These are phyloP conservation scores for Claviceps pusilla DNA, from an alignment of 2,329 filamentous ascomycete species.

Conservation along the genomic window DNA sequence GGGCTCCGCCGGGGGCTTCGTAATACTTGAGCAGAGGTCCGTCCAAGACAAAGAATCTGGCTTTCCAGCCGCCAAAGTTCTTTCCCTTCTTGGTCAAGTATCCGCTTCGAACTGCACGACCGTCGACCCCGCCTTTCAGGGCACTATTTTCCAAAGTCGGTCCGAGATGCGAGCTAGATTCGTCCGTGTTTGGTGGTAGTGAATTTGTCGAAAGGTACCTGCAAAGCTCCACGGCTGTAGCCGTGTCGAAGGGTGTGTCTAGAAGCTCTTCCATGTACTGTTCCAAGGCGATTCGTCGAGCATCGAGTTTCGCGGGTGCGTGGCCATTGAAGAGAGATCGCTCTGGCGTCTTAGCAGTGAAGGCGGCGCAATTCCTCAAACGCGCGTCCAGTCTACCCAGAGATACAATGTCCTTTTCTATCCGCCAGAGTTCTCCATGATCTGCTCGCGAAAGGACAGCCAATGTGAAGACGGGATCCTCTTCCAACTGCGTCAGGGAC, in stretches of 20 bases:
- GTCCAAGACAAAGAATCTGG: constrained; percentile 48
- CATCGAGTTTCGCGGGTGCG: constrained; percentile 84
- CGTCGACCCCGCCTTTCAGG: constrained; percentile 39
- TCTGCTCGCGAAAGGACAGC: constrained; percentile 69
- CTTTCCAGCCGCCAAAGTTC: constrained; percentile 98
- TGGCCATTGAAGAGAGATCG: constrained; percentile 79
- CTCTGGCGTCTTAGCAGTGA: constrained; percentile 68
- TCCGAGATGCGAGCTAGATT: constrained; percentile 23
- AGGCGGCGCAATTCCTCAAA: constrained; percentile 57
- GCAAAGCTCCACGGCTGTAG: constrained; percentile 67
- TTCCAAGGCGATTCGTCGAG: constrained; percentile 65
- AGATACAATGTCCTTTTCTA: constrained; percentile 80
- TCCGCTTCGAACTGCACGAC: constrained; percentile 61
- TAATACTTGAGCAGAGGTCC: constrained; percentile 65
- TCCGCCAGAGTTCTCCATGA: constrained; percentile 70
- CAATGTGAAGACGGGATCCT: constrained; percentile 87
- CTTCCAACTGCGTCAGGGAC: constrained; percentile 64
- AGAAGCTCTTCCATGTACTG: constrained; percentile 74
- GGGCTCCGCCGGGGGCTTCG: constrained; percentile 76
- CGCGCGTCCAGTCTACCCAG: constrained; percentile 70
- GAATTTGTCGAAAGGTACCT: constrained; percentile 63
- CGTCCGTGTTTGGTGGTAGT: constrained; percentile 46
- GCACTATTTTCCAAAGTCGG: constrained; percentile 14
- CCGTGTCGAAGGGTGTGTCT: constrained; percentile 65
- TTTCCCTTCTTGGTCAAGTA: constrained; percentile 95